Evolutionary conservation across 108 stramenopile species (phyloP), one percentile per base, ranked within the genome.

Genomic region (Cyclostephanos tholiformis): DNA sequence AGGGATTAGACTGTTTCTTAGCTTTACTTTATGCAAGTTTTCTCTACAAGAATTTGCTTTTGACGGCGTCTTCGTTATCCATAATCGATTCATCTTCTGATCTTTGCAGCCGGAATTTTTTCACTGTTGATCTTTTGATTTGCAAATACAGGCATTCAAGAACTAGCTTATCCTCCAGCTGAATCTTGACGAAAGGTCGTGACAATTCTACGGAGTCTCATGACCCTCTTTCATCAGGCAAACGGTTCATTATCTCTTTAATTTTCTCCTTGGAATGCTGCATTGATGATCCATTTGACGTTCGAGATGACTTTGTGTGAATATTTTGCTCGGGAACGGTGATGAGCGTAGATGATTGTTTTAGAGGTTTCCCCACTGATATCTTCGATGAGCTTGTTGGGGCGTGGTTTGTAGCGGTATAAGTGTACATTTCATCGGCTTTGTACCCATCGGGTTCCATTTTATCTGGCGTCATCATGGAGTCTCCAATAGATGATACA

Each of bases 361-460:
- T 4, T 7, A 8, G 4, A 17, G 2, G 4, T 20, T 9, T 9
- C 20, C 20, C 20, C 50, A 4, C 20, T 51, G 50, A 51, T 51
- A 20, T 51, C 50, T 4, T 20, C 4, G 50, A 51, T 51, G 50
- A 51, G 20, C 50, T 51, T 51, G 50, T 51, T 51, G 50, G 9
- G 20, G 50, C 50, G 4, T 4, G 20, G 4, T 20, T 51, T 51
- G 20, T 14, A 59, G 22, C 58, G 13, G 58, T 13, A 32, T 4
- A 16, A 6, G 63, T 30, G 36, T 79, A 73, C 41, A 74, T 50
- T 20, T 79, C 77, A 48, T 79, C 77, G 16, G 57, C 61, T 49
- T 66, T 79, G 46, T 74, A 79, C 22, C 77, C 77, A 67, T 79
- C 77, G 13, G 77, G 77, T 43, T 79, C 77, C 8, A 65, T 53